These are phyloP conservation scores for Cladorrhinum sp. DNA, from an alignment of 2,329 filamentous ascomycete species.

Conservation along the genomic window DNA sequence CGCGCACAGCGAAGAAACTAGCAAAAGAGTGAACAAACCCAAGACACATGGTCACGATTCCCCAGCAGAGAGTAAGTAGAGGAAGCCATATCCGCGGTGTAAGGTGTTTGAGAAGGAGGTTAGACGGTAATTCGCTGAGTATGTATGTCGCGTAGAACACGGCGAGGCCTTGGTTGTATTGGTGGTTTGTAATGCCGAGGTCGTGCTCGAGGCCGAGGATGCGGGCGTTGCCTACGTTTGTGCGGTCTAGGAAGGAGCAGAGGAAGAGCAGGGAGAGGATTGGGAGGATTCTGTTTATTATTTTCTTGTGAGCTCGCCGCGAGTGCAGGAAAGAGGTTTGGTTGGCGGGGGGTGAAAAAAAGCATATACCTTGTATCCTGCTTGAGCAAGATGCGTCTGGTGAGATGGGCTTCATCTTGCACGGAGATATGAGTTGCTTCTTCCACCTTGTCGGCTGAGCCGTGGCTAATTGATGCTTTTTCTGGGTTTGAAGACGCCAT, in stretches of 20 bases:
- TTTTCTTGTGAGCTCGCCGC: no score
- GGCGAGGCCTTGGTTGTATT: constrained; percentile 63
- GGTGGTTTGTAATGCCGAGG: constrained; percentile 54
- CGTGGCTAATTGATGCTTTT: neutral
- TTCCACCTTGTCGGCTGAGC: neutral
- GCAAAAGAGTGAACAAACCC: constrained; percentile 52
- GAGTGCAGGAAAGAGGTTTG: no score
- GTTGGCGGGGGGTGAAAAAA: no score
- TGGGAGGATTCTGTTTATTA: constrained; percentile 11
- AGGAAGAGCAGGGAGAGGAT: constrained; percentile 63
- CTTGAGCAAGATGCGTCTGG: constrained; percentile 20
- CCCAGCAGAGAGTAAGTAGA: constrained; percentile 54
- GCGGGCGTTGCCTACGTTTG: constrained; percentile 71
- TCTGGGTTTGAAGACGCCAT: neutral
- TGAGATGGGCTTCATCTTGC: constrained; percentile 13
- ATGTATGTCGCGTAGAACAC: constrained; percentile 66
- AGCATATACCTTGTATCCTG: constrained; percentile 14
- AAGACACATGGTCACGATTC: constrained; percentile 55
- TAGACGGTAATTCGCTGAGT: constrained; percentile 43
- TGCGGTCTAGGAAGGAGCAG: constrained; percentile 63
- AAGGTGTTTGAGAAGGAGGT: constrained; percentile 59
- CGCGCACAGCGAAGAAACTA: constrained; percentile 60
- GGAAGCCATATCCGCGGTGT: constrained; percentile 61
- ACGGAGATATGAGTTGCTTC: neutral
- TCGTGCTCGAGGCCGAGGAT: constrained; percentile 60